Evolutionary conservation across 78 protist species (phyloP).

Genomic region (Dictyostelium purpureum): DNA sequence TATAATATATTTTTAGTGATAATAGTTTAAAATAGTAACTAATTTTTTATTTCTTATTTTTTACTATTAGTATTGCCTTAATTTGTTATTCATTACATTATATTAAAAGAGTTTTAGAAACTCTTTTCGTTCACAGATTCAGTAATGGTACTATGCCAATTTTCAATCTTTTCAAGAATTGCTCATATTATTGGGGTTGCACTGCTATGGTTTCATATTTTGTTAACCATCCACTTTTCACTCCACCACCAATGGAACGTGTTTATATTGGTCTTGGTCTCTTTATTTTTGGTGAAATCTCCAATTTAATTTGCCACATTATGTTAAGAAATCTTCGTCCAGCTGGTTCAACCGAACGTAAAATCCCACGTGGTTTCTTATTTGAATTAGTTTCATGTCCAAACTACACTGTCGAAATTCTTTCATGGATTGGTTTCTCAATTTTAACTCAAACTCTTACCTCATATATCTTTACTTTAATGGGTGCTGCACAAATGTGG

Average conservation of each 20-base stretch:
- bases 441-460: conserved; percentile 78
- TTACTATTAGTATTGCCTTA: conserved; percentile 29
- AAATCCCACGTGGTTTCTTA: conserved; percentile 78
- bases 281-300: conserved; percentile 31
- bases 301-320: conserved; percentile 75
- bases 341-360: conserved; percentile 78
- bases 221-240: conserved; percentile 81
- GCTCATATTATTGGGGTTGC: conserved; percentile 88
- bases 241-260: conserved; percentile 35
- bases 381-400: conserved; percentile 89
- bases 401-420: conserved; percentile 90
- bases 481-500: conserved; percentile 90
- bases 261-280: conserved; percentile 29
- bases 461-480: conserved; percentile 76
- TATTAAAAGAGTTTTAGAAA: conserved; percentile 86
- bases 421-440: conserved; percentile 87
- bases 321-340: conserved; percentile 86
- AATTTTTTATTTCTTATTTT: neutral
- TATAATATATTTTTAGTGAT: no score
- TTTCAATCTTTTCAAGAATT: conserved; percentile 86
- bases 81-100: conserved; percentile 85
- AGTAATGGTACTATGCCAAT: conserved; percentile 90
- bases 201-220: conserved; percentile 80
- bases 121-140: conserved; percentile 91
- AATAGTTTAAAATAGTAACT: no score